Evolutionary conservation across 345 rosid species (phyloP), one percentile per base, ranked within the genome.

Genomic region (Heritiera littoralis): DNA sequence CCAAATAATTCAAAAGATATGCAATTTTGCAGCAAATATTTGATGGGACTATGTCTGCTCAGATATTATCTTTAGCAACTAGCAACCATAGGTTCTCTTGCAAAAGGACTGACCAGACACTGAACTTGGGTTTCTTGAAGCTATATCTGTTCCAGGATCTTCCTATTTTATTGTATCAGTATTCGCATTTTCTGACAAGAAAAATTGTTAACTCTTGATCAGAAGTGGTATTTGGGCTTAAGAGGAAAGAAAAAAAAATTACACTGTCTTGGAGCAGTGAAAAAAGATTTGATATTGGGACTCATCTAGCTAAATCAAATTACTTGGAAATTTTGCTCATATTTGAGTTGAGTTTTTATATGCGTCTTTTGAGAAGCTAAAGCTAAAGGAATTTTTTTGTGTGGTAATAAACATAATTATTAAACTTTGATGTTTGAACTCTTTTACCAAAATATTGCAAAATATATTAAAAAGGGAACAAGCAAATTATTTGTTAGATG

Each of bases 91-190:
- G 56, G 40, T 49, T 28, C 43, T 67, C 32, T 43, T 66, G 70
- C 14, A 40, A 66, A 38, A 66, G 28, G 66, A 63, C n/a, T 49
- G 7, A 17, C 48, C 20, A 15, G 48, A 51, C 9, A 14, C 12
- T 67, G 32, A 51, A n/a, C 18, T 67, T 6, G 15, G 32, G n/a
- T 67, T 66, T 12, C 28, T 67, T 67, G 72, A 45, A 67, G 72
- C 54, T 9, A 9, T 48, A 40, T 18, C 51, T 40, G 28, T 41
- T 38, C 70, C 49, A 66, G 49, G 12, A 20, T 66, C 30, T 66
- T 40, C 13, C 13, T 35, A 35, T 35, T 6, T 14, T 65, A 65
- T 14, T 14, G 15, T 65, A 6, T 30, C 46, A 14, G 20, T 14
- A 32, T 18, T 35, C 35, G 45, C 68, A 13, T 10, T 65, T 35